Percentiles rank a stretch among this genome's conserved stretches.
Conservation (phyloP, 371 early-diverging fungal species). For the Homolaphlyctis polyrhiza region DNA sequence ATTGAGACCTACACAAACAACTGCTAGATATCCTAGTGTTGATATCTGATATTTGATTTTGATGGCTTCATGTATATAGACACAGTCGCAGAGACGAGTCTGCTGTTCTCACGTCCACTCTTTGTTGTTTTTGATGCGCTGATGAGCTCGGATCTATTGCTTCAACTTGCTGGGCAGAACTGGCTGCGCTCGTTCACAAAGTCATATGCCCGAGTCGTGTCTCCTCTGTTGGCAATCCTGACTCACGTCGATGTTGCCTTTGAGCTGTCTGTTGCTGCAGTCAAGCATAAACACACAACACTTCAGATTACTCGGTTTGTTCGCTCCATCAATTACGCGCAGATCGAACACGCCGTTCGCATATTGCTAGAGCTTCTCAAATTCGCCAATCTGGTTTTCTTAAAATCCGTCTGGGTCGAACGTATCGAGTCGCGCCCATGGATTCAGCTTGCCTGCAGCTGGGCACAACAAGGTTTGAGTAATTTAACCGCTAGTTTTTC, state of each 20-base stretch:
- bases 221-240: conserved; percentile 57
- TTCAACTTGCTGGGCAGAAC: conserved; percentile 62
- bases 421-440: not conserved
- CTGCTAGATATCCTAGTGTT: too few relatives aligned
- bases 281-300: conserved; percentile 46
- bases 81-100: conserved; percentile 27
- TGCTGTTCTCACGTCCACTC: conserved; percentile 62
- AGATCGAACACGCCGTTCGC: conserved; percentile 61
- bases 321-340: conserved; percentile 61
- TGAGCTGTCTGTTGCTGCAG: conserved; percentile 23
- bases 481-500: too few relatives aligned
- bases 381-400: conserved; percentile 46
- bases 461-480: not conserved
- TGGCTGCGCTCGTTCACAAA: conserved; percentile 65
- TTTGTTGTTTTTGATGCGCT: conserved; percentile 68
- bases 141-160: conserved; percentile 49
- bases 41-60: too few relatives aligned
- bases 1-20: too few relatives aligned
- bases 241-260: conserved; percentile 47
- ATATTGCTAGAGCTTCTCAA: conserved; percentile 48
- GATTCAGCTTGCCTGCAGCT: not conserved
- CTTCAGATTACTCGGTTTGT: conserved; percentile 44
- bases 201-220: conserved; percentile 57
- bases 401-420: conserved; percentile 48
- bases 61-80: not conserved